Percentiles rank a stretch among this genome's conserved stretches.
These are phyloP conservation scores for Plasmopara muralis DNA, from an alignment of 352 stramenopile genomes.

Conservation along the genomic window DNA sequence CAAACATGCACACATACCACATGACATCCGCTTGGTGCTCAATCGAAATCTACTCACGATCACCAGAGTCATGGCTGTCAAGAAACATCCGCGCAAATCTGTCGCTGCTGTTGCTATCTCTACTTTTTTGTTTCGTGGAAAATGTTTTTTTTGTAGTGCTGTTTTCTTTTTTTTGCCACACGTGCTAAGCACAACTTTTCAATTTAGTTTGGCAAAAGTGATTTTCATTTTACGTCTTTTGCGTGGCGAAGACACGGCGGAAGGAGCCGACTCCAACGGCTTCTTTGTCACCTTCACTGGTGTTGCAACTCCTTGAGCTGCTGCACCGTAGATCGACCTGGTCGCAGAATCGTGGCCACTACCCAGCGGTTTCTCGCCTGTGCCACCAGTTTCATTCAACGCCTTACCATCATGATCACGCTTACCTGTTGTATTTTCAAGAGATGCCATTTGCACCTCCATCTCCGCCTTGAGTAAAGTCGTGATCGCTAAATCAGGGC, in stretches of 20 bases:
- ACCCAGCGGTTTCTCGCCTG: slow-evolving; percentile 20
- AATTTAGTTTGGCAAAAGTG: slow-evolving; percentile 86
- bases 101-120: slow-evolving; percentile 22
- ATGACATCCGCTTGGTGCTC: slow-evolving; percentile 4
- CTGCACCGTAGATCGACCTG: slow-evolving; percentile 23
- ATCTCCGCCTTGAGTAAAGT: slow-evolving; percentile 36
- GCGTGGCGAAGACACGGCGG: slow-evolving; percentile 57
- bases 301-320: slow-evolving; percentile 24
- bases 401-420: slow-evolving; percentile 29
- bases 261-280: slow-evolving; percentile 31
- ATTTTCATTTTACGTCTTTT: slow-evolving; percentile 92
- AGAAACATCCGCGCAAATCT: slow-evolving; percentile 13
- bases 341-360: slow-evolving; percentile 13
- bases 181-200: slow-evolving; percentile 35
- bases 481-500: slow-evolving; percentile 10
- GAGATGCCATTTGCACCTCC: slow-evolving; percentile 10
- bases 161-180: slow-evolving; percentile 34
- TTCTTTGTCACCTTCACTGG: slow-evolving; percentile 42
- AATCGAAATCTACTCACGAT: slow-evolving; percentile 8
- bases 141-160: slow-evolving; percentile 23
- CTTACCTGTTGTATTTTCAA: slow-evolving; percentile 32
- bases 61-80: slow-evolving; percentile 14
- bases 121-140: slow-evolving; percentile 26
- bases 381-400: slow-evolving; percentile 14
- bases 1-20: slow-evolving; percentile 4